Base-by-base conservation (phyloP, 148 eudicot genomes). In the Silene latifolia region DNA sequence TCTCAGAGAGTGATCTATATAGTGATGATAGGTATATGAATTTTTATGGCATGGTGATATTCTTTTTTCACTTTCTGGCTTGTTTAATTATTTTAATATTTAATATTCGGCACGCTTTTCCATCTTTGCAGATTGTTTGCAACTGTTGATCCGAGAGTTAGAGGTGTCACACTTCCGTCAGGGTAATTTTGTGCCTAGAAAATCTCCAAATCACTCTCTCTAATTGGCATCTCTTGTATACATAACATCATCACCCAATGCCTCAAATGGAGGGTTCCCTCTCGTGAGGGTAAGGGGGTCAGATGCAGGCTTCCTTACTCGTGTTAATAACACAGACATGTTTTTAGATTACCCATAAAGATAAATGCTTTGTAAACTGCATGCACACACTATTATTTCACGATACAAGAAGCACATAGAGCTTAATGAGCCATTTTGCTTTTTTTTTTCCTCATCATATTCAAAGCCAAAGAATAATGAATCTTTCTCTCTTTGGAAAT, bases 81-180 rank as follows among this genome's bases (percentile, higher is more conserved):
- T 39, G 44, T 39, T 39, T 39, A 6, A 39, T 39, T 44, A 46
- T 62, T 62, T 61, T 77, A n/a, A 69, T 20, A 20, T 62, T 61
- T 77, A n/a, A 69, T 20, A 20, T 63, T 39, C 6, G 20, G 12
- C 23, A 18, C 73, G 54, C 54, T 17, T 59, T 67, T 79, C 39
- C 68, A 19, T 39, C 69, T 58, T 25, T 84, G 82, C 89, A 94
- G 97, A 83, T 79, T 94, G 83, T 94, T 94, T 87, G 98, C 98
- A 18, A 94, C 98, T 21, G 98, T 92, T 47, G 98, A 95, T 80
- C 93, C 97, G 5, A 88, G 88, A 84, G 77, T 91, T 54, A 87
- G 96, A 80, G 82, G 93, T 75, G 91, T 92, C 35, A 76, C 84
- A 67, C 97, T 95, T 76, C 96, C 97, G 75, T 92, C 98, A 63